Conservation (phyloP, 2,329 filamentous ascomycete genomes). For the Xylariomycetidae sp. region DNA sequence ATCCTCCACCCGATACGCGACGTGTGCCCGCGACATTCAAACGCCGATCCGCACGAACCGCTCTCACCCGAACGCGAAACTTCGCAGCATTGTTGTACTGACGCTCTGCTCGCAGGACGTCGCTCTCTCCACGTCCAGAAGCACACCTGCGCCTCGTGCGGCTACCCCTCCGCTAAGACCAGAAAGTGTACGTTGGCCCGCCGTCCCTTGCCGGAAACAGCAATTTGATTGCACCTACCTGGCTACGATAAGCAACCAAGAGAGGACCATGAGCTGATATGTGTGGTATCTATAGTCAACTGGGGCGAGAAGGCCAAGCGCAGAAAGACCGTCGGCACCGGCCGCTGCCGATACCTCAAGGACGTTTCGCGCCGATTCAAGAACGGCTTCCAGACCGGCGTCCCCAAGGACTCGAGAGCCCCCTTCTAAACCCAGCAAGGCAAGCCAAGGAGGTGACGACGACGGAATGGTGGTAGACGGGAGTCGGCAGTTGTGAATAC, state of each 20-base stretch:
- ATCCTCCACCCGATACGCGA: conserved; percentile 5
- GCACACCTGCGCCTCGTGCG: conserved; percentile 92
- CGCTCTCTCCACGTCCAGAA: conserved; percentile 99
- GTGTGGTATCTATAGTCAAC: conserved; percentile 64
- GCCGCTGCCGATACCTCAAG: conserved; percentile 94
- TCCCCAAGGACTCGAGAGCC: conserved; percentile 66
- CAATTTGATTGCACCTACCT: background rate
- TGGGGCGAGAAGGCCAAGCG: conserved; percentile 99
- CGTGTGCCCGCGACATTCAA: background rate
- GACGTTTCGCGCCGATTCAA: conserved; percentile 86
- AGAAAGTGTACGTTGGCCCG: conserved; percentile 81
- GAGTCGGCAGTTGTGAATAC: conserved; percentile 27
- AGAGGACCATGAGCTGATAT: conserved; percentile 5
- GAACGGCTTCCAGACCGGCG: conserved; percentile 94
- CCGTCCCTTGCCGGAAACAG: conserved; percentile 13
- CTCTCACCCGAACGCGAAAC: too few relatives aligned
- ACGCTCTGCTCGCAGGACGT: conserved; percentile 55
- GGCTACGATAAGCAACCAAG: conserved; percentile 1
- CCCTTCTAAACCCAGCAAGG: conserved; percentile 32
- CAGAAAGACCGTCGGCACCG: conserved; percentile 98
- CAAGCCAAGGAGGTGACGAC: conserved; percentile 21
- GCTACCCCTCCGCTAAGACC: conserved; percentile 95
- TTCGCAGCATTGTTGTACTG: too few relatives aligned
- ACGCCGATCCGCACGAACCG: conserved; percentile 3
- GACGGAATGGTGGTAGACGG: conserved; percentile 24